Percentiles rank a stretch among this genome's conserved stretches.
phyloP scores from a whole-genome alignment of 2,329 filamentous ascomycete genomes.

The Nemania sp. region DNA sequence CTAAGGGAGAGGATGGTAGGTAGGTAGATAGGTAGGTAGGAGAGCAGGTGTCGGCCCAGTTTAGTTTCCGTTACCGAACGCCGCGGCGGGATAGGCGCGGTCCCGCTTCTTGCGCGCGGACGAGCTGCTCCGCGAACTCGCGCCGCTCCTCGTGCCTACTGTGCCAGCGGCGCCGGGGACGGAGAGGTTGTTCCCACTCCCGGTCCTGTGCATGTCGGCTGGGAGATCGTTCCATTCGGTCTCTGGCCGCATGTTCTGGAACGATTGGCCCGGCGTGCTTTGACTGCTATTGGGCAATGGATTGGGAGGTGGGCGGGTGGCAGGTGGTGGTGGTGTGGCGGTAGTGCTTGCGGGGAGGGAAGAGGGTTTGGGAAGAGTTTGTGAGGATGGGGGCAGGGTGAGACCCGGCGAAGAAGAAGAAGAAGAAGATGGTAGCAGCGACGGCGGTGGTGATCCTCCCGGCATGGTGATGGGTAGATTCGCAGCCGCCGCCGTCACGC shows the following conservation, averaged over 20 bases:
- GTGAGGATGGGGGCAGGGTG: conserved; percentile 10
- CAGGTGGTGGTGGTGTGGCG: not conserved
- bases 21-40: no score
- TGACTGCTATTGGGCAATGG: conserved; percentile 37
- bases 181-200: conserved; percentile 22
- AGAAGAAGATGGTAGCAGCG: not conserved
- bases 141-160: conserved; percentile 45
- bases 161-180: conserved; percentile 43
- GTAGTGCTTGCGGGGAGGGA: conserved; percentile 23
- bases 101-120: conserved; percentile 61
- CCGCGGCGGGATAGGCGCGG: conserved; percentile 64
- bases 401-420: conserved; percentile 12
- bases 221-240: conserved; percentile 71
- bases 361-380: not conserved
- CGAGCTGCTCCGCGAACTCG: conserved; percentile 62
- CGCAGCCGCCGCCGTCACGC: conserved; percentile 38
- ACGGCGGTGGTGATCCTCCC: conserved; percentile 1
- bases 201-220: conserved; percentile 54
- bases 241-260: conserved; percentile 62
- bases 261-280: conserved; percentile 47
- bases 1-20: no score
- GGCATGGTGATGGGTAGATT: conserved; percentile 31
- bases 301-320: conserved; percentile 20
- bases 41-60: no score
- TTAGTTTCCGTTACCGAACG: conserved; percentile 59